These are phyloP conservation scores for Hericium rajendrae DNA, from an alignment of 768 basidiomycete genomes.

Conservation along the genomic window DNA sequence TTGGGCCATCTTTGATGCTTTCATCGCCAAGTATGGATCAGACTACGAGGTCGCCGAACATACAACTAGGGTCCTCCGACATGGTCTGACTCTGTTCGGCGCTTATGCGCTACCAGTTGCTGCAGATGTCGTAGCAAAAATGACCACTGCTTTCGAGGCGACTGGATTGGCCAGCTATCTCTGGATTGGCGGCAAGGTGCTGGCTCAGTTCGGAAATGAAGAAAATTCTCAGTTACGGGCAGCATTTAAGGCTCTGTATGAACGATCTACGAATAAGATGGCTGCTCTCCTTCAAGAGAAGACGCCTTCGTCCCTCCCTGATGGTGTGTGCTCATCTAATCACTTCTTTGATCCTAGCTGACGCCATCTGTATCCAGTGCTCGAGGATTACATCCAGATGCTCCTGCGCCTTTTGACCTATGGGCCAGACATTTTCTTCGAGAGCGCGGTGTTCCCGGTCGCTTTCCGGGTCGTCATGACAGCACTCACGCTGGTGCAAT, in stretches of 20 bases:
- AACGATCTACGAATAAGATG: slow-evolving; percentile 65
- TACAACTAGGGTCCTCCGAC: slow-evolving; percentile 72
- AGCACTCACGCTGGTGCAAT: slow-evolving; percentile 72
- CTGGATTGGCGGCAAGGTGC: slow-evolving; percentile 88
- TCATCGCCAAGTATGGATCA: slow-evolving; percentile 70
- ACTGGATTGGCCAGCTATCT: slow-evolving; percentile 81
- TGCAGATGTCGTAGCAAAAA: slow-evolving; percentile 60
- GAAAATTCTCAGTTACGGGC: slow-evolving; percentile 44
- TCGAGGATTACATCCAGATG: slow-evolving; percentile 91
- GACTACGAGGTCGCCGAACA: slow-evolving; percentile 75
- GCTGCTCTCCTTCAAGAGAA: slow-evolving; percentile 59
- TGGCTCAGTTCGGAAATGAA: slow-evolving; percentile 67
- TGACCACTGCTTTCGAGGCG: slow-evolving; percentile 69
- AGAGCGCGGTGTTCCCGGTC: slow-evolving; percentile 65
- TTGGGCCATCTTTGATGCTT: slow-evolving; percentile 75
- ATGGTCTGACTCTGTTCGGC: slow-evolving; percentile 78
- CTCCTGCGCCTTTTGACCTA: slow-evolving; percentile 56
- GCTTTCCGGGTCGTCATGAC: slow-evolving; percentile 71
- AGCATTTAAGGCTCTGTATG: slow-evolving; percentile 58
- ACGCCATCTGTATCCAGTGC: slow-evolving; percentile 40
- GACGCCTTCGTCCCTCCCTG: slow-evolving; percentile 67
- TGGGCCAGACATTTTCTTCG: slow-evolving; percentile 70
- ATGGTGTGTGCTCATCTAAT: slow-evolving; percentile 51
- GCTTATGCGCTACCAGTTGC: slow-evolving; percentile 54
- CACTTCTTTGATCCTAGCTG: not conserved